Evolutionary conservation across 164 flowering plant species (phyloP), one percentile per base, ranked within the genome.

Genomic region (Vitis vinifera): DNA sequence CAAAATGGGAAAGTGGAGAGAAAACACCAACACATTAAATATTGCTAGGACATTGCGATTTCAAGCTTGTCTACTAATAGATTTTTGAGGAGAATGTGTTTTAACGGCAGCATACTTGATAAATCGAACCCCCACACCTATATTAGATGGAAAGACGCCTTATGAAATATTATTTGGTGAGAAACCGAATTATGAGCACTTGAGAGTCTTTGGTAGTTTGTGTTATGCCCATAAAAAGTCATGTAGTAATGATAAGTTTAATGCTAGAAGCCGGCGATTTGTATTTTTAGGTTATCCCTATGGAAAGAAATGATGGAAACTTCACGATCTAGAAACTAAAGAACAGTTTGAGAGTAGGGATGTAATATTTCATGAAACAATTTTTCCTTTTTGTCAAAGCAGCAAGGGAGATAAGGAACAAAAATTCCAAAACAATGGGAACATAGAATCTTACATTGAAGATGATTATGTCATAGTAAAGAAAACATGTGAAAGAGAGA

Each of bases 241-340:
- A 4, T 4, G 10, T 14, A 14, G 2, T 14, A 8, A 17, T 3
- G 67, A 71, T 59, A 74, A 74, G n/a, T 74, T 74, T 65, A 47
- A 11, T 6, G 1, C 47, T 30, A n/a, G 69, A 7, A 14, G 63
- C 16, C 56, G 23, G 1, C 15, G 8, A 8, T 61, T 68, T 44
- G 55, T 70, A 3, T 75, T 70, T 70, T 29, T 75, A 3, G 78
- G 71, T 0, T 75, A 70, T 55, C 71, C 66, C 3, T 53, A 12
- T 59, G 70, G 70, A 11, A 51, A 65, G 19, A 70, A 69, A 19
- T 71, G 74, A 11, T 75, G 63, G 63, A 16, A 12, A 4, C 15
- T 68, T 12, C 62, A 52, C 62, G 70, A 75, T 47, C 9, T 75
- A 1, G 67, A 75, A 11, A 65, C 60, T 0, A 2, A 49, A 1